Percentiles rank a stretch among this genome's conserved stretches.
These are phyloP conservation scores for Adansonia gregorii DNA, from an alignment of 441 rosid species.

Conservation along the genomic window DNA sequence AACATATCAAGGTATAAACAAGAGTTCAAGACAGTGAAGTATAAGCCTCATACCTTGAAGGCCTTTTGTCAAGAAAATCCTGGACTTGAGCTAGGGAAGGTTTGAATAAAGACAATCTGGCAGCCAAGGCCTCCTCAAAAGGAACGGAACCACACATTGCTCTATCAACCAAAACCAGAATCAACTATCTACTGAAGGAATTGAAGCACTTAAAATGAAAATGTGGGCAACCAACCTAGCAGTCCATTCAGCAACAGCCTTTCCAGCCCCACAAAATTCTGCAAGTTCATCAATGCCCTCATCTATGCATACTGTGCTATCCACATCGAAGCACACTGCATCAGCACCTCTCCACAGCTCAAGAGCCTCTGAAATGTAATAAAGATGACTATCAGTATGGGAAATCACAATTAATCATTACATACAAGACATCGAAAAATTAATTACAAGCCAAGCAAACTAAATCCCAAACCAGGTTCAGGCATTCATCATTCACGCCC, in stretches of 20 bases:
- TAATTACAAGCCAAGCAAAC: neutral
- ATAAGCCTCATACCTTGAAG: conserved; percentile 66
- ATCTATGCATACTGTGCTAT: conserved; percentile 93
- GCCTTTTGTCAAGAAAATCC: conserved; percentile 73
- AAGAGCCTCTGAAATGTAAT: conserved; percentile 56
- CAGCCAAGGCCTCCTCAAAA: conserved; percentile 92
- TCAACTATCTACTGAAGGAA: conserved; percentile 25
- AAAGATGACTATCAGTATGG: conserved; percentile 31
- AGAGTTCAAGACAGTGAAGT: neutral
- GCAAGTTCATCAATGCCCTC: conserved; percentile 99
- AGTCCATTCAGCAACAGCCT: conserved; percentile 98
- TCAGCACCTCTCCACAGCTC: conserved; percentile 75
- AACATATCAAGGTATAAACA: neutral
- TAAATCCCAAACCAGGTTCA: neutral
- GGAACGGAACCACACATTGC: conserved; percentile 99
- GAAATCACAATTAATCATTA: conserved; percentile 18
- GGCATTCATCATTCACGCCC: neutral
- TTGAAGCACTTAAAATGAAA: conserved; percentile 14
- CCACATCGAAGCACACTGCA: conserved; percentile 98
- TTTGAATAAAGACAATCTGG: conserved; percentile 78
- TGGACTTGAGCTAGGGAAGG: conserved; percentile 82
- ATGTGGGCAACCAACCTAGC: conserved; percentile 66
- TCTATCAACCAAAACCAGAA: conserved; percentile 42
- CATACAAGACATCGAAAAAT: conserved; percentile 21
- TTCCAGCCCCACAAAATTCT: conserved; percentile 97